Conservation (phyloP, 2,329 filamentous ascomycete species). For the Botryosphaeria dothidea region DNA sequence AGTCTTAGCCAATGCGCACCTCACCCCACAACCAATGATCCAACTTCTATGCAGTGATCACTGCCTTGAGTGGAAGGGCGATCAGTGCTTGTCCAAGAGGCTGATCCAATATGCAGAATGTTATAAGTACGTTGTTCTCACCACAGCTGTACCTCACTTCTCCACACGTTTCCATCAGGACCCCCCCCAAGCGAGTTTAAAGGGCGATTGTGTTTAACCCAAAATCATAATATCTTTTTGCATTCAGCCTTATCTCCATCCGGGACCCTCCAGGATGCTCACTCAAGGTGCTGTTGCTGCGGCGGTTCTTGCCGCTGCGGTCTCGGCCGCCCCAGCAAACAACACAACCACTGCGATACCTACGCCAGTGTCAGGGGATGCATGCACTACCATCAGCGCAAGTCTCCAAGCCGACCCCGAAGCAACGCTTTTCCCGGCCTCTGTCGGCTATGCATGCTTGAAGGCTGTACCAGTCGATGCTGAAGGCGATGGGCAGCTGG, state of each 20-base stretch:
- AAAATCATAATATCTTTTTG: neutral
- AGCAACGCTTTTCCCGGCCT: constrained; percentile 32
- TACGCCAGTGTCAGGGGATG: neutral
- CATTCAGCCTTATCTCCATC: neutral
- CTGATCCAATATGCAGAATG: too few relatives aligned
- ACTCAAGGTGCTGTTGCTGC: neutral
- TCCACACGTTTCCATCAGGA: too few relatives aligned
- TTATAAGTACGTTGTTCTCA: too few relatives aligned
- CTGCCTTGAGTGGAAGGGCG: neutral
- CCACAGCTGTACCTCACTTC: too few relatives aligned
- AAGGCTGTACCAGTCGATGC: constrained; percentile 39
- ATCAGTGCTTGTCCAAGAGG: too few relatives aligned
- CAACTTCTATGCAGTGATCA: neutral
- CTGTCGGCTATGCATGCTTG: constrained; percentile 35
- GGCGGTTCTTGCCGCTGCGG: neutral
- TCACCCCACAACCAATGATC: neutral
- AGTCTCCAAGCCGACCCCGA: neutral
- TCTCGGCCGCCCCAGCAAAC: neutral
- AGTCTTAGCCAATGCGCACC: neutral
- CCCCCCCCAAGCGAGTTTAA: too few relatives aligned
- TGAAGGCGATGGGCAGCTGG: constrained; percentile 32
- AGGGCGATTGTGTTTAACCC: too few relatives aligned
- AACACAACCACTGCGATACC: neutral
- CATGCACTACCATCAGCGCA: neutral
- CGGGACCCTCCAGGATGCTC: neutral